Conservation (phyloP, 2,329 filamentous ascomycete genomes). For the Blastomyces percursus region DNA sequence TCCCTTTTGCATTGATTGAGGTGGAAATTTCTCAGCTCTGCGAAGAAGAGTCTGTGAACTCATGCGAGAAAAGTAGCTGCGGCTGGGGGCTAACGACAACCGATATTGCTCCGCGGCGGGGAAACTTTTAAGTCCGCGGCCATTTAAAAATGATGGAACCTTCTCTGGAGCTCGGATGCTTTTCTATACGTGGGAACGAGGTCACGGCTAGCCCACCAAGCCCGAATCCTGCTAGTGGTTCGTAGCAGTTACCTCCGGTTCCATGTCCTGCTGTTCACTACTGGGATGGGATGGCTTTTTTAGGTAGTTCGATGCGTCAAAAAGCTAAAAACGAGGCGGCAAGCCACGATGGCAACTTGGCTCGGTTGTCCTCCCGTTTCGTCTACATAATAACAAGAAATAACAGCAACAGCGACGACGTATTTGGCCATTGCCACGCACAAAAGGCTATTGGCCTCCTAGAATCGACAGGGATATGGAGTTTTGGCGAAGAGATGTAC, state of each 20-base stretch:
- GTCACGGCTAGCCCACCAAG: neutral
- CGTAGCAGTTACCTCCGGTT: neutral
- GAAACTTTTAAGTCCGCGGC: neutral
- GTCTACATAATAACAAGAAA: too few relatives aligned
- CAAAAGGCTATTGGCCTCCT: neutral
- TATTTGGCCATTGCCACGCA: constrained; percentile 1
- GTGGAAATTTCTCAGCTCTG: neutral
- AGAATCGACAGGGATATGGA: neutral
- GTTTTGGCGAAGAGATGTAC: too few relatives aligned
- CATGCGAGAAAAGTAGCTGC: neutral
- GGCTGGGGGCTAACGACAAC: neutral
- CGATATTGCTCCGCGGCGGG: neutral
- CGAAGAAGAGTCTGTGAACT: neutral
- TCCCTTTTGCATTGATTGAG: neutral
- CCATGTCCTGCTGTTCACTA: too few relatives aligned
- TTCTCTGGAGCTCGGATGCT: neutral
- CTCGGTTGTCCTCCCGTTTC: neutral
- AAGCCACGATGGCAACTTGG: neutral
- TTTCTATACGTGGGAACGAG: neutral
- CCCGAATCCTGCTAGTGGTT: neutral
- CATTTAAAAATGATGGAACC: neutral
- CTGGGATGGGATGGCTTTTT: neutral
- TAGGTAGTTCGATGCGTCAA: neutral
- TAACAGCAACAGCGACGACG: neutral
- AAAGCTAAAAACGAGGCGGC: neutral